phyloP scores from a whole-genome alignment of 352 stramenopile species.

The Pythium grandisporangium region DNA sequence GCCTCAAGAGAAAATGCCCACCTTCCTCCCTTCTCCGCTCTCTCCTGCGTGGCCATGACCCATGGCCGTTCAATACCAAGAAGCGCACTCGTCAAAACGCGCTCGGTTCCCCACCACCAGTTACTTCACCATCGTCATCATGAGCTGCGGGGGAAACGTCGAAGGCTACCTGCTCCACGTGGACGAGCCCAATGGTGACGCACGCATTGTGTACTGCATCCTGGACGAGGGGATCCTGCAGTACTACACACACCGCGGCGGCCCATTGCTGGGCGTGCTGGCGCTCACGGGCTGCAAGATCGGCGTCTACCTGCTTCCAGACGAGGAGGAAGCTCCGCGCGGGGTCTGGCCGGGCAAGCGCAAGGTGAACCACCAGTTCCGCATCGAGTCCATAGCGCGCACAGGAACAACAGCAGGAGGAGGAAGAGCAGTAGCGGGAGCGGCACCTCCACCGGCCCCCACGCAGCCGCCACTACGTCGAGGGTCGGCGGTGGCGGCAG shows the following conservation, averaged over 20 bases:
- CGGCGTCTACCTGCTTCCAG: conserved; percentile 56
- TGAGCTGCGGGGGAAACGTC: conserved; percentile 54
- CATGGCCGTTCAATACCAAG: too few species aligned
- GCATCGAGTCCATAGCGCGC: conserved; percentile 33
- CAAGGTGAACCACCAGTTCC: conserved; percentile 52
- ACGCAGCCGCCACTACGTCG: too few species aligned
- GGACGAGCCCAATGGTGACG: conserved; percentile 40
- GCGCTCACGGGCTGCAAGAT: conserved; percentile 68
- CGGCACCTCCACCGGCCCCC: too few species aligned
- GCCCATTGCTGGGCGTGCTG: conserved; percentile 45
- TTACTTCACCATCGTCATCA: conserved; percentile 8
- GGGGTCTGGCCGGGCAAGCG: too few species aligned
- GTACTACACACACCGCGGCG: conserved; percentile 71
- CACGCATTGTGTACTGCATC: conserved; percentile 72
- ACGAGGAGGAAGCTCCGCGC: conserved; percentile 28
- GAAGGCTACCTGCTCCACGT: conserved; percentile 80
- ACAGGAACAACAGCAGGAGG: too few species aligned
- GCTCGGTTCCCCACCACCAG: background rate
- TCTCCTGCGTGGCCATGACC: too few species aligned
- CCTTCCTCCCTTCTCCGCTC: too few species aligned
- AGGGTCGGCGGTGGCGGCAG: too few species aligned
- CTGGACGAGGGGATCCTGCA: conserved; percentile 74
- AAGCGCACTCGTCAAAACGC: too few species aligned
- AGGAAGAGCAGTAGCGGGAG: too few species aligned
- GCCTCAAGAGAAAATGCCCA: too few species aligned